Evolutionary conservation across 164 flowering plant genomes (phyloP), one percentile per base, ranked within the genome.

Genomic region (Platanus orientalis): DNA sequence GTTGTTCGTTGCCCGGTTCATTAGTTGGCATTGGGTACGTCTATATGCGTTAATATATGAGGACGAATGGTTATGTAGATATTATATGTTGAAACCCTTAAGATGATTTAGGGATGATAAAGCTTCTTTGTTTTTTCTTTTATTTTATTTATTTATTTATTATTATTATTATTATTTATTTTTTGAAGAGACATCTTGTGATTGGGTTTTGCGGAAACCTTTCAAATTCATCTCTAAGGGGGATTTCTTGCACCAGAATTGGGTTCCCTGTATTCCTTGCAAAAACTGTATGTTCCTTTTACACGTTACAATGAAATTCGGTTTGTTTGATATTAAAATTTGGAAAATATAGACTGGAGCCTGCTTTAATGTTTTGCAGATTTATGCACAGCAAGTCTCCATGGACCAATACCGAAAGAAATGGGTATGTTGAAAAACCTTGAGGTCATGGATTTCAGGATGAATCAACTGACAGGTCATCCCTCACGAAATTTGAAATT

Each of bases 181-280:
- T n/a, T n/a, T n/a, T n/a, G n/a, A n/a, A n/a, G n/a, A n/a, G n/a
- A n/a, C n/a, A 45, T 64, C 7, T 62, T 57, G 66, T 62, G 48
- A 45, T 32, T 63, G 12, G 58, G 17, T 65, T 68, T 61, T 82
- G 81, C 84, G 89, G 97, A 71, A 89, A 89, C 72, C 84, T 91
- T 45, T 80, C 96, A 48, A 69, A 71, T 34, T 58, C 40, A 64
- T 81, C 86, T 40, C 51, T 91, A 28, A n/a, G 78, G 62, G 62
- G 97, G 98, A 54, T 90, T 90, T 65, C 74, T 90, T 71, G 87
- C 88, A 21, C 89, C 87, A 32, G 90, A 90, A 44, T 62, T 94
- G 78, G 81, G 85, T 34, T 74, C 61, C 28, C 79, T 94, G 63
- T 75, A 81, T 11, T 73, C 66, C 71, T 74, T 90, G 79, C 80